Evolutionary conservation across 2,329 filamentous ascomycete genomes (phyloP), one percentile per base, ranked within the genome.

Genomic region (Stylonectria norvegica): DNA sequence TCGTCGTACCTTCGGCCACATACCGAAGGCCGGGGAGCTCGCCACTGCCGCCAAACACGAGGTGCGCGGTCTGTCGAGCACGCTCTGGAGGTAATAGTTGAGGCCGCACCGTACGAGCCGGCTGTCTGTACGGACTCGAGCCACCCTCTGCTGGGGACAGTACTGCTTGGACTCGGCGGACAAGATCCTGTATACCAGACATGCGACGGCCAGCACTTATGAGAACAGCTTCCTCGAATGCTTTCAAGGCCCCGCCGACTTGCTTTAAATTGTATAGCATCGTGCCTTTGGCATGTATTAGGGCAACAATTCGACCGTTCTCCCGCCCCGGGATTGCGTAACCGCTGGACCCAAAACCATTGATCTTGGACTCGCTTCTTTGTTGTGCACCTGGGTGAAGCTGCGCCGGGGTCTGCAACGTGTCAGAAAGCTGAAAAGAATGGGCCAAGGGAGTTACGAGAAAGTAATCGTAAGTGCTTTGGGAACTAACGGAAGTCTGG

Each of bases 281-380:
- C 48, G 97, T 97, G n/a, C 91, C 93, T 64, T 97, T 98, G 15
- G 91, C 90, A 65, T 98, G 93, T 28, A 97, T 82, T 12, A 98
- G 75, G n/a, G 89, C 86, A 31, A 98, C 76, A 57, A 98, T 89
- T 44, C 93, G 81, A 7, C 91, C 93, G 60, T 96, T 97, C 52
- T 98, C 93, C 30, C 78, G 81, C 2, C 85, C 89, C 5, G 89
- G 78, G 30, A 98, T 83, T 11, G 81, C 78, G 62, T 95, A 97
- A 12, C 89, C 90, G 62, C 62, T 65, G 12, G 62, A 62, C 15
- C 60, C 64, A 47, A 64, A 65, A 2, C 58, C 58, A 11, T 45
- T 25, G 28, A 43, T 38, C 23, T 47, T 50, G 23, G 22, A n/a
- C 28, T 55, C 55, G 34, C 46, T 57, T 34, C 49, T 28, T 25